Evolutionary conservation across 2,329 filamentous ascomycete genomes (phyloP).

Genomic region (Colletotrichum sidae): DNA sequence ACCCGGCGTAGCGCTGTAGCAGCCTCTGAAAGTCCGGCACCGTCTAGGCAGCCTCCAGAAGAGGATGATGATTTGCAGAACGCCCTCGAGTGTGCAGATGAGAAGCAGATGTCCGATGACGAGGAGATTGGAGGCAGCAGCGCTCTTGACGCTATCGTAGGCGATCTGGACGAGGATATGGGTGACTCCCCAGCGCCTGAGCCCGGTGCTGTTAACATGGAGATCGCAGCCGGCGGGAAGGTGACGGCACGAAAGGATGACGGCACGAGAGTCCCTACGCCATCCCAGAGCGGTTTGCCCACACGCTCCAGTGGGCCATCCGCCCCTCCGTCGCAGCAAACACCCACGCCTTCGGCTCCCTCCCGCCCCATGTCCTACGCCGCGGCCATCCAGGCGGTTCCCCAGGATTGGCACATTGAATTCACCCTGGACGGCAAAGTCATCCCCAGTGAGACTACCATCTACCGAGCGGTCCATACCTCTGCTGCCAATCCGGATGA

Average conservation of each 20-base stretch:
- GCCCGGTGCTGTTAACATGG: conserved; percentile 89
- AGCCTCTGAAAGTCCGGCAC: conserved; percentile 62
- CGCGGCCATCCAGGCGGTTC: conserved; percentile 81
- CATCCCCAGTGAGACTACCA: conserved; percentile 91
- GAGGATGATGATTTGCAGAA: conserved; percentile 74
- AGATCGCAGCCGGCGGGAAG: conserved; percentile 86
- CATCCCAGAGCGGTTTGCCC: conserved; percentile 68
- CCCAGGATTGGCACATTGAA: conserved; percentile 97
- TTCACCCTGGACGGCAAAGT: conserved; percentile 89
- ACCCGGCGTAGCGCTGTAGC: conserved; percentile 66
- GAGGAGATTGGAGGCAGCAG: conserved; percentile 74
- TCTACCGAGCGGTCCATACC: conserved; percentile 92
- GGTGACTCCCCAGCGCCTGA: conserved; percentile 79
- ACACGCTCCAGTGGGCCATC: conserved; percentile 55
- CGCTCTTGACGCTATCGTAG: conserved; percentile 87
- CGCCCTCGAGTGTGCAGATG: conserved; percentile 91
- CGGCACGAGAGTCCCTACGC: conserved; percentile 86
- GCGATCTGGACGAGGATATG: conserved; percentile 88
- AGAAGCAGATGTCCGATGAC: conserved; percentile 82
- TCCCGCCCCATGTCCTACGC: conserved; percentile 84
- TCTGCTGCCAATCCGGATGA: conserved; percentile 66
- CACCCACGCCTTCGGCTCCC: conserved; percentile 63
- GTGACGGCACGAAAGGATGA: conserved; percentile 93
- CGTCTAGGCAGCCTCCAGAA: conserved; percentile 63
- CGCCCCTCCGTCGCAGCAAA: conserved; percentile 53